Base-by-base conservation (phyloP, 805 yeast species). In the Candida insectalens region DNA sequence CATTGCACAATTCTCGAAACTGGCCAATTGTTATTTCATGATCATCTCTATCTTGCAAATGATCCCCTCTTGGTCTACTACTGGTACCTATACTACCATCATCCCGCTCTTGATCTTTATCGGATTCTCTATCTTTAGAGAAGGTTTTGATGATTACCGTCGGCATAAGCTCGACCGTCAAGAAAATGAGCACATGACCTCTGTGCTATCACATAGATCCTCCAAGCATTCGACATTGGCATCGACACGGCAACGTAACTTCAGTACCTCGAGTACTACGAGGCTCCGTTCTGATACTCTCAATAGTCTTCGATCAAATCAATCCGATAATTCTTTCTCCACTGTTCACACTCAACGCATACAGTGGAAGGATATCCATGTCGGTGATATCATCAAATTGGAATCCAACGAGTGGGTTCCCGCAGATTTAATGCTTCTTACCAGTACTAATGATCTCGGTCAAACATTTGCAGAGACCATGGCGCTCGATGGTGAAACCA, bases 401-500 rank as follows among this genome's bases (percentile, higher is more conserved):
- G 59, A 69, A 31, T 81, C 77, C 42, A 84, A 87, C 57, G 97
- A 92, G 39, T 83, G 95, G 82, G 70, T 89, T 5, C 98, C 99
- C 0, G 96, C 96, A 0, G 99, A 92, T 59, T 50, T 92, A 3
- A 52, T 92, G 2, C 46, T 92, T 3, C 50, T 92, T 27, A 70
- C 88, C 1, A 74, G 85, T 3, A 73, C 75, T 25, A 70, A 69
- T 41, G 87, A 80, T 26, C 71, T 77, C 37, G 68, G 70, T 25
- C 72, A 68, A 35, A 71, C 83, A 1, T 83, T 74, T 43, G 76
- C 88, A 14, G 99, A 92, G 55, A 92, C 99, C 1, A 87, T 89
- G 89, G 98, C 95, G 1, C 65, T 92, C 32, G 98, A 92, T 57
- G 99, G 99, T 33, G 98, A 92, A 56, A 92, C 97, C 0, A 89